Evolutionary conservation across 495 filamentous ascomycete genomes (phyloP), one percentile per base, ranked within the genome.

Genomic region (Hyaloscypha bicolor): DNA sequence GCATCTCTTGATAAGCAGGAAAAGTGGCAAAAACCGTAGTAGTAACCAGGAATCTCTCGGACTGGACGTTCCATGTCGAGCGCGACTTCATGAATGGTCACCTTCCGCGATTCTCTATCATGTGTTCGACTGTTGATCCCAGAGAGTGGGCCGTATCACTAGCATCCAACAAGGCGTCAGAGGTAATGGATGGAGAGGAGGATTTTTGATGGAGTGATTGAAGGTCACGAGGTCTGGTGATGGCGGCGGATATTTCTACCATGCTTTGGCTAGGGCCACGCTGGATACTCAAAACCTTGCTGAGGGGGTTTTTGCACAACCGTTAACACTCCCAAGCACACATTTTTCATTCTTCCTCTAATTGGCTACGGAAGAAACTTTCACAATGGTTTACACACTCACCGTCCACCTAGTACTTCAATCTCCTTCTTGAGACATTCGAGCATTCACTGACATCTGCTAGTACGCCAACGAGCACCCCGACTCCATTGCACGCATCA

Each of bases 401-500:
- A 80, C 83, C 37, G 83, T 84, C 37, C 83, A 90, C 79, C 79
- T 91, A 12, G 42, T 48, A 48, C 16, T 14, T 14, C 42, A 16
- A 14, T 14, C 42, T 48, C 42, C 16, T 16, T 48, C 42, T 16
- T 48, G 16, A 48, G 11, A 48, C 16, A 6, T 48, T 1, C 1
- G 1, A 19, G 42, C 42, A 6, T 14, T 12, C 16, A 48, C 4
- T 48, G 16, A 48, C 42, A 19, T 48, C 3, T 14, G 9, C 42
- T 19, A 48, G 65, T 84, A 86, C 76, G 86, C 87, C 51, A 91
- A 91, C 70, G 76, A 87, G 63, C 82, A 87, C 70, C 71, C 78
- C 32, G 81, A 84, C 66, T 81, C 78, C 76, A 88, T 90, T 78
- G 75, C 77, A 68, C 88, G 88, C 76, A 76, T 91, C 31, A 82